Conservation (phyloP, 129 eudicot species). For the Chrysanthemum seticuspe region DNA sequence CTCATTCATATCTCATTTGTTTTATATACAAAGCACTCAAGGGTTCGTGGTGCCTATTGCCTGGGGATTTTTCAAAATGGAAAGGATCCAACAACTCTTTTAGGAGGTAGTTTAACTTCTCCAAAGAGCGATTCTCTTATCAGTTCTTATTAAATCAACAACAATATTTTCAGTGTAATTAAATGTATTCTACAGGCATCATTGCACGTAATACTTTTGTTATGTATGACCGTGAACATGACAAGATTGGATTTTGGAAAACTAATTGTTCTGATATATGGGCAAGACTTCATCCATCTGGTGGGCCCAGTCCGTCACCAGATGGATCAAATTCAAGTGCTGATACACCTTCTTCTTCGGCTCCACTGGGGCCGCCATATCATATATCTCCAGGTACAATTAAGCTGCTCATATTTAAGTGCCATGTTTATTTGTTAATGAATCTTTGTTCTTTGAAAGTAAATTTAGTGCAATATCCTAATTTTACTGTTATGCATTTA, state of each 20-base stretch:
- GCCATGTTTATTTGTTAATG: neutral
- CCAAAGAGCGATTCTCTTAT: neutral
- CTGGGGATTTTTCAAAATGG: conserved; percentile 92
- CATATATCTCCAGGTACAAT: conserved; percentile 57
- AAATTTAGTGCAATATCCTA: neutral
- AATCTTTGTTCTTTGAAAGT: too few relatives aligned
- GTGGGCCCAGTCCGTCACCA: conserved; percentile 43
- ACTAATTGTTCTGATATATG: conserved; percentile 95
- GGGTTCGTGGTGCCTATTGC: conserved; percentile 93
- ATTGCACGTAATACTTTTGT: conserved; percentile 90
- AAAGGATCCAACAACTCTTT: conserved; percentile 93
- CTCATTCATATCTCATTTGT: conserved; percentile 8
- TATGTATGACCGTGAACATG: conserved; percentile 90
- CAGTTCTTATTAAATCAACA: neutral
- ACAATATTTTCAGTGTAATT: conserved; percentile 1
- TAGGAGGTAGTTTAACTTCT: conserved; percentile 69
- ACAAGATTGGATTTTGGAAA: conserved; percentile 95
- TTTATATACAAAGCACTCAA: conserved; percentile 62
- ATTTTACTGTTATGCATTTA: neutral
- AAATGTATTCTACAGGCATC: conserved; percentile 52
- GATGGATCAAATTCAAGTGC: conserved; percentile 38
- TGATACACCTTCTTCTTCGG: conserved; percentile 43
- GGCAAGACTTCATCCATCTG: conserved; percentile 61
- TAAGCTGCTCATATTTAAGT: conserved; percentile 10
- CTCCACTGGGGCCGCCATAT: conserved; percentile 52